Evolutionary conservation across 208 protist species (phyloP).

Genomic region (Endotrypanum monterogeii): DNA sequence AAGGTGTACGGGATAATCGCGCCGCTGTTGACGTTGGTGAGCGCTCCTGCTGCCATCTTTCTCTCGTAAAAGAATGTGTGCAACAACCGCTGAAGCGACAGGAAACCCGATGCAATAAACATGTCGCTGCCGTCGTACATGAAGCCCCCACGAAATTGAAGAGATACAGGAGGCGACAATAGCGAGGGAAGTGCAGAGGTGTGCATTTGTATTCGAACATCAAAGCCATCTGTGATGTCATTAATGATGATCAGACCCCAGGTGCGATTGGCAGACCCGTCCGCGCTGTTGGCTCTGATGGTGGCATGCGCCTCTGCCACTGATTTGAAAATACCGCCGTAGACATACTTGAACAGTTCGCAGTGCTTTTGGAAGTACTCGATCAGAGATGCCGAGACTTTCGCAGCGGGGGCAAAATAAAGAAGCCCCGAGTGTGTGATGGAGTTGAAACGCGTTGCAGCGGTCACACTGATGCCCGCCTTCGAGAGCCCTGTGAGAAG

Average conservation of each 20-base stretch:
- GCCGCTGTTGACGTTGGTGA: constrained; percentile 14
- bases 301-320: constrained; percentile 51
- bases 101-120: constrained; percentile 76
- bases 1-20: constrained; percentile 14
- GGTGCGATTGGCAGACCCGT: constrained; percentile 16
- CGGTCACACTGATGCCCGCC: constrained; percentile 35
- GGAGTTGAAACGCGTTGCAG: constrained; percentile 49
- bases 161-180: constrained; percentile 25
- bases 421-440: constrained; percentile 53
- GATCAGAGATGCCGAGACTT: constrained; percentile 40
- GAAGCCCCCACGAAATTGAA: constrained; percentile 46
- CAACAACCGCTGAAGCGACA: constrained; percentile 65
- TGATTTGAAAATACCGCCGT: constrained; percentile 66
- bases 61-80: constrained; percentile 56
- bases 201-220: constrained; percentile 74
- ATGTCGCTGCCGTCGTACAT: constrained; percentile 57
- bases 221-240: constrained; percentile 49
- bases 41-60: constrained; percentile 13
- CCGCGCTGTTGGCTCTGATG: constrained; percentile 21
- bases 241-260: constrained; percentile 34
- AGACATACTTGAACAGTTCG: constrained; percentile 51
- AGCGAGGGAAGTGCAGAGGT: constrained; percentile 43
- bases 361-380: constrained; percentile 33
- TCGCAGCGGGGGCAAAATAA: constrained; percentile 61
- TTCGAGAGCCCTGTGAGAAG: constrained; percentile 34